These are phyloP conservation scores for Rhynchospora breviuscula DNA, from an alignment of 176 grass and related monocot genomes.

Conservation along the genomic window DNA sequence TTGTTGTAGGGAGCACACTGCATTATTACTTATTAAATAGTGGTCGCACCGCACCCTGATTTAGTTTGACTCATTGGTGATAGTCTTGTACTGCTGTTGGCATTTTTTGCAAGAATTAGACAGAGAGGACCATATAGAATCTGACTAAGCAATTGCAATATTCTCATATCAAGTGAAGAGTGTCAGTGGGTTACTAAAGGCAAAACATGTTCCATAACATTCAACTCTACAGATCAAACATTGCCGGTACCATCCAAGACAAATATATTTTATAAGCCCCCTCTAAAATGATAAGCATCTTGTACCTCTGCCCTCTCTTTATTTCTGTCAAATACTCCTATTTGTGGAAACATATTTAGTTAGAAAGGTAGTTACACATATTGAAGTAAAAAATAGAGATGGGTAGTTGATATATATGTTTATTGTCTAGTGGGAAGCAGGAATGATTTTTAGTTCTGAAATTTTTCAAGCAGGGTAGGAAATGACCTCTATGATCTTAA, in stretches of 20 bases:
- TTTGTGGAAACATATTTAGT: neutral
- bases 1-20: neutral
- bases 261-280: neutral
- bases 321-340: neutral
- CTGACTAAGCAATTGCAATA: neutral
- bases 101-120: neutral
- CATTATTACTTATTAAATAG: neutral
- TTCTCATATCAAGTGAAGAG: neutral
- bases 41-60: neutral
- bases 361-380: neutral
- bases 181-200: neutral
- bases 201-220: neutral
- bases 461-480: neutral
- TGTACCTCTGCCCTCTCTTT: neutral
- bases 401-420: neutral
- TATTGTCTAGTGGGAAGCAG: neutral
- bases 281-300: neutral
- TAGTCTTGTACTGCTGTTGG: neutral
- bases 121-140: neutral
- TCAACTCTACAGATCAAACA: neutral
- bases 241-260: neutral
- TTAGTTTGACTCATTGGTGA: neutral
- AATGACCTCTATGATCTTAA: neutral
- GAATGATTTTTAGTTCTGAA: neutral
- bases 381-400: neutral